Evolutionary conservation across 1,284 basidiomycete species (phyloP), one percentile per base, ranked within the genome.

Genomic region (Trametes sp.): DNA sequence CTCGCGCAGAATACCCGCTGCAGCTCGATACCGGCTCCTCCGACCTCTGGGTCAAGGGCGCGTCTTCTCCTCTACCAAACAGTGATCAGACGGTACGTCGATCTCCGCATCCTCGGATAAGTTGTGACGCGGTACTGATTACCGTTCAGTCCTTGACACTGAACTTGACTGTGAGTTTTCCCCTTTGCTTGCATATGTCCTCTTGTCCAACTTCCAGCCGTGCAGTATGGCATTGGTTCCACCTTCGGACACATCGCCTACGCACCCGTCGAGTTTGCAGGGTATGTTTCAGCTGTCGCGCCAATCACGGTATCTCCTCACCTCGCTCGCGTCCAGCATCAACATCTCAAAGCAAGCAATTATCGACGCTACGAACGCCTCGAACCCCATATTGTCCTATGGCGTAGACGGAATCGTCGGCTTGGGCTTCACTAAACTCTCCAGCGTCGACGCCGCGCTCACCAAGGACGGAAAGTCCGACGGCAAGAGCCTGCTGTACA

Each of bases 11-110:
- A 16, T 90, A 88, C 73, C 76, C 82, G 48, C 82, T 93, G 8
- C 92, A 93, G 74, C 78, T 94, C 49, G 92, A 94, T 75, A 93
- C 91, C 0, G 92, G 92, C 59, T 93, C 91, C 13, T 92, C 85
- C 61, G 92, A 94, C 76, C 80, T 94, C n/a, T 93, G 92, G 87
- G 80, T 93, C 54, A 81, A 86, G 69, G 84, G 84, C 26, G 53
- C 78, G 5, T 69, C 74, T 1, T 78, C 77, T 46, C 83, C 88
- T 13, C 72, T 90, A 60, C 85, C 88, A 13, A 81, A 82, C 65
- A 72, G 81, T 33, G 77, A 77, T 19, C 73, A 77, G 59, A 88
- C 85, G 35, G 90, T 90, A 65, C 73, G 85, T 60, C 23, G 2
- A 35, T 9, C 4, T 19, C 24, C 7, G 16, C 54, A 42, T 46